These are phyloP conservation scores for Scopulariopsis brevicaulis DNA, from an alignment of 2,329 filamentous ascomycete species.

Conservation along the genomic window DNA sequence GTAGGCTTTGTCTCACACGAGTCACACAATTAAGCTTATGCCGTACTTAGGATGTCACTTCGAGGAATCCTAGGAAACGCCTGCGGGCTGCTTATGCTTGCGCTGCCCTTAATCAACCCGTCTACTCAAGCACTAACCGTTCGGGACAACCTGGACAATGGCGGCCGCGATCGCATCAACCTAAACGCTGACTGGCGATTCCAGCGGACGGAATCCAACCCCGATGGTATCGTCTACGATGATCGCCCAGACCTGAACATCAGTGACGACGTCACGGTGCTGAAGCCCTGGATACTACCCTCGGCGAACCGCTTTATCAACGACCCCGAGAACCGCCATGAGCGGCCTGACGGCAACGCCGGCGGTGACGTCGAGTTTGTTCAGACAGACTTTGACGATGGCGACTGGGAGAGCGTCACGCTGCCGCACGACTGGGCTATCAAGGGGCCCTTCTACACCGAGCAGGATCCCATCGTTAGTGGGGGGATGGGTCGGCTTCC, in stretches of 20 bases:
- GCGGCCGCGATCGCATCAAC: slow-evolving; percentile 15
- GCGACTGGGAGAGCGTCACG: slow-evolving; percentile 24
- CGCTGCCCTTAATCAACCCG: neutral
- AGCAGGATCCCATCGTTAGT: slow-evolving; percentile 17
- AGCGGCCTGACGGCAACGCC: slow-evolving; percentile 12
- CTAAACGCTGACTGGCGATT: slow-evolving; percentile 26
- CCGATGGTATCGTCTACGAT: slow-evolving; percentile 20
- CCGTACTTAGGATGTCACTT: neutral
- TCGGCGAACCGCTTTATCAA: slow-evolving; percentile 26
- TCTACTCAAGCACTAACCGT: neutral
- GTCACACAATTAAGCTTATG: neutral
- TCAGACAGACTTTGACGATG: slow-evolving; percentile 23
- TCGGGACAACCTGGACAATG: neutral
- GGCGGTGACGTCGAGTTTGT: slow-evolving; percentile 17
- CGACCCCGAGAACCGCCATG: slow-evolving; percentile 14
- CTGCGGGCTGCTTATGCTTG: neutral
- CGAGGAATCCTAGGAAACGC: neutral
- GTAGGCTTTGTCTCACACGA: neutral
- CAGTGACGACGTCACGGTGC: slow-evolving; percentile 7
- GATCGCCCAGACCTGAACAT: slow-evolving; percentile 11
- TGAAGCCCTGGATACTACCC: slow-evolving; percentile 29
- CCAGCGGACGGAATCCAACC: slow-evolving; percentile 19
- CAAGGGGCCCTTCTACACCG: slow-evolving; percentile 28
- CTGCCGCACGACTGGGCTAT: slow-evolving; percentile 40
- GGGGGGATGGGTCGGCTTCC: slow-evolving; percentile 32